Evolutionary conservation across 2,329 filamentous ascomycete genomes (phyloP).

Genomic region (Zopfia rhizophila): DNA sequence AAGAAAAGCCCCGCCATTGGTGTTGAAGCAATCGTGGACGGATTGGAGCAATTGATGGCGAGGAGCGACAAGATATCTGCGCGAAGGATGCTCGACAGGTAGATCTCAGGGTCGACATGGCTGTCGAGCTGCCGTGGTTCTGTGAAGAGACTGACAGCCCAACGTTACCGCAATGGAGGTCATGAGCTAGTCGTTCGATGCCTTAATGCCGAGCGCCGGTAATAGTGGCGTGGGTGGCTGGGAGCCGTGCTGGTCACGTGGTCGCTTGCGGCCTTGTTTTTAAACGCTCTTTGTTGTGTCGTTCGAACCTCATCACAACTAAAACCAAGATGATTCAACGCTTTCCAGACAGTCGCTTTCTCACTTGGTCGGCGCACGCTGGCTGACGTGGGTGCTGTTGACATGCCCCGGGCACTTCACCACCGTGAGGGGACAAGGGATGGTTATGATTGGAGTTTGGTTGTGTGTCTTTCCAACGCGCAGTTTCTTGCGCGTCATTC

Average conservation of each 20-base stretch:
- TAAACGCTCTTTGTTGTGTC: conserved; percentile 18
- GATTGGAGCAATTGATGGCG: conserved; percentile 39
- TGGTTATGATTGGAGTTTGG: conserved; percentile 57
- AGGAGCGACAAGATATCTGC: conserved; percentile 41
- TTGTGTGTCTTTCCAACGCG: conserved; percentile 47
- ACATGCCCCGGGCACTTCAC: conserved; percentile 59
- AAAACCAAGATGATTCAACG: conserved; percentile 82
- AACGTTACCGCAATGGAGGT: conserved; percentile 22
- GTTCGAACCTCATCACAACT: conserved; percentile 69
- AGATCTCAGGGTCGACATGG: conserved; percentile 55
- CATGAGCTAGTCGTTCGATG: conserved; percentile 32
- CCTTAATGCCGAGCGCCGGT: too few relatives aligned
- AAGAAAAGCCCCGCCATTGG: conserved; percentile 53
- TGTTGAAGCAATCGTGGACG: conserved; percentile 43
- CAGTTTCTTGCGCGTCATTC: too few relatives aligned
- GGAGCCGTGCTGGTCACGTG: too few relatives aligned
- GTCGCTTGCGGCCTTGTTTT: conserved; percentile 8
- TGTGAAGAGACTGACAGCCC: conserved; percentile 25
- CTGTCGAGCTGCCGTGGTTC: conserved; percentile 19
- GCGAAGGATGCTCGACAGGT: conserved; percentile 53
- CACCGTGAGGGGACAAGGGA: conserved; percentile 58
- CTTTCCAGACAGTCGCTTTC: conserved; percentile 66
- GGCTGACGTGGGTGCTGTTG: conserved; percentile 60
- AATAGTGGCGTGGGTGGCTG: too few relatives aligned
- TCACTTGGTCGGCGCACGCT: conserved; percentile 62